phyloP scores from a whole-genome alignment of 139 green algal genomes.

The Pleodorina starrii region DNA sequence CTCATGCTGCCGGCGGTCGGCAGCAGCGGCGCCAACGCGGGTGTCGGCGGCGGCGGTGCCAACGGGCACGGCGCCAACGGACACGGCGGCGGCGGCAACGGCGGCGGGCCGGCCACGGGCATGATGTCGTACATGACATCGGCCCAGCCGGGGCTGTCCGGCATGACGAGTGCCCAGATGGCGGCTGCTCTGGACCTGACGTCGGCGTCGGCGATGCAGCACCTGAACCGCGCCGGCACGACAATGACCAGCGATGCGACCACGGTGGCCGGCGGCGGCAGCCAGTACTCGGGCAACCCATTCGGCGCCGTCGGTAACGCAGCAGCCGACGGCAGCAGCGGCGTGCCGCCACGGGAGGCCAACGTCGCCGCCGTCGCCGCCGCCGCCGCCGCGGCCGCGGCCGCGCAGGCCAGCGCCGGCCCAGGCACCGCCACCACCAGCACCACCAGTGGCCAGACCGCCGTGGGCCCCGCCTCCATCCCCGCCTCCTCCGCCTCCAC shows the following conservation, averaged over 20 bases:
- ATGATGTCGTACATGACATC: slow-evolving; percentile 32
- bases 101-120: not conserved
- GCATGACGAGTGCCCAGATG: slow-evolving; percentile 47
- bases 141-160: not conserved
- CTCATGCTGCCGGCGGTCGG: not conserved
- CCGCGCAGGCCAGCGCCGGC: not conserved
- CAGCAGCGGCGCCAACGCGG: not conserved
- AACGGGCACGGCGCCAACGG: not conserved
- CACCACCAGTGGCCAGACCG: slow-evolving; percentile 31
- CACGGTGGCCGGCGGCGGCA: slow-evolving; percentile 6
- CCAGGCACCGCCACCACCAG: not conserved
- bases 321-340: not conserved
- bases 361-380: not conserved
- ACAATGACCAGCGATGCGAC: slow-evolving; percentile 34
- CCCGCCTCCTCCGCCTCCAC: slow-evolving; percentile 18
- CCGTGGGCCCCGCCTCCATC: slow-evolving; percentile 13
- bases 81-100: no score
- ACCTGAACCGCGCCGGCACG: not conserved
- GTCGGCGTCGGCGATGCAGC: slow-evolving; percentile 32
- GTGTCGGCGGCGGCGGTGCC: not conserved
- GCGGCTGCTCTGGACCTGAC: slow-evolving; percentile 35
- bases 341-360: not conserved
- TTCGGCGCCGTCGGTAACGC: not conserved
- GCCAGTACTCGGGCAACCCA: not conserved
- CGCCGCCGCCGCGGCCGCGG: not conserved